Percentiles rank a stretch among this genome's conserved stretches.
Conservation (phyloP, 345 rosid species). For the Boechera divaricarpa region DNA sequence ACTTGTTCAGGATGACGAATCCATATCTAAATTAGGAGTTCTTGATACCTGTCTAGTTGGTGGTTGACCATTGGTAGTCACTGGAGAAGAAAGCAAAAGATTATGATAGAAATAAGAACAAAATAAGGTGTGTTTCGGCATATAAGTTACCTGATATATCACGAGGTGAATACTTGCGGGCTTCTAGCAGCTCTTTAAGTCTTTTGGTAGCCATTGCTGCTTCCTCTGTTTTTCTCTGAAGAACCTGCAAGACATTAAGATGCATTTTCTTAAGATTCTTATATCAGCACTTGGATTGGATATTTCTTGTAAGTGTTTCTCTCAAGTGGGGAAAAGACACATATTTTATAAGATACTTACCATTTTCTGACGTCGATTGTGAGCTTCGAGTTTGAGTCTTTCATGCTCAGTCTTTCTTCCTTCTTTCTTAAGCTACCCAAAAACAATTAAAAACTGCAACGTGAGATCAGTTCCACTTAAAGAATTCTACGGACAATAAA, state of each 20-base stretch:
- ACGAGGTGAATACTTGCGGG: conserved; percentile 63
- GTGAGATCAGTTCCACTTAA: conserved; percentile 14
- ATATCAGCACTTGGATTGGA: background rate
- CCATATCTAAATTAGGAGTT: conserved; percentile 23
- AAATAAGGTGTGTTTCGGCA: background rate
- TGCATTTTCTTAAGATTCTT: conserved; percentile 15
- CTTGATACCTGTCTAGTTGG: conserved; percentile 57
- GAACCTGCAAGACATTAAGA: conserved; percentile 61
- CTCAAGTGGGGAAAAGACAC: background rate
- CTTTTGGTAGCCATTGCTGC: conserved; percentile 84
- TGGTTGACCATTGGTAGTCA: conserved; percentile 54
- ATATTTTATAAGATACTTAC: conserved; percentile 38
- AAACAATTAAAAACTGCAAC: conserved; percentile 16
- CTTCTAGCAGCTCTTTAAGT: conserved; percentile 80
- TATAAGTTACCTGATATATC: conserved; percentile 49
- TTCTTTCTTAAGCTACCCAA: conserved; percentile 69
- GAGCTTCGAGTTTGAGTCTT: conserved; percentile 73
- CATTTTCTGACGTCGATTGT: conserved; percentile 81
- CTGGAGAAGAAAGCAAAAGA: conserved; percentile 45
- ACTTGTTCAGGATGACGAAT: conserved; percentile 6
- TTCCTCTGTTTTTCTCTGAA: conserved; percentile 88
- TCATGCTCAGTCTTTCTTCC: conserved; percentile 81
- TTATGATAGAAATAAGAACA: conserved; percentile 28
- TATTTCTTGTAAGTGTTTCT: background rate
- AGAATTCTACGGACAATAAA: background rate